A percentile compares a stretch with the other conserved stretches of the same genome.
These are phyloP conservation scores for Emergomyces orientalis DNA, from an alignment of 2,329 filamentous ascomycete species.

Conservation along the genomic window DNA sequence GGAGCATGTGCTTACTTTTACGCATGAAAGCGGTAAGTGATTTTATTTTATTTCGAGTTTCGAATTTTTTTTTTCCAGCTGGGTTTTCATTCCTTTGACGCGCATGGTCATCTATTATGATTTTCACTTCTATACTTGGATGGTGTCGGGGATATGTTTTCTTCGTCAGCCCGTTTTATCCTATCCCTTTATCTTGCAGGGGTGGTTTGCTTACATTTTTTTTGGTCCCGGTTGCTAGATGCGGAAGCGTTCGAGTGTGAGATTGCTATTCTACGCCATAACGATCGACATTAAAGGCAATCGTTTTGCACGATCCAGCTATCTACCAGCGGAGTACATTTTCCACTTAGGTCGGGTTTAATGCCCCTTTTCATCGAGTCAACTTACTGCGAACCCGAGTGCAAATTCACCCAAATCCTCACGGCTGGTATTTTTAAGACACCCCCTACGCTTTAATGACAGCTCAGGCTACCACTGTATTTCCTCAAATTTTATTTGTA, in stretches of 20 bases:
- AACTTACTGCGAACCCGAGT: background rate
- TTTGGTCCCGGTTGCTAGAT: slow-evolving; percentile 21
- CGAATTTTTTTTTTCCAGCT: background rate
- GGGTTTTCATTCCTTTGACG: slow-evolving; percentile 8
- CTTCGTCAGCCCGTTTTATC: background rate
- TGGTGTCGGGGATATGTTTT: background rate
- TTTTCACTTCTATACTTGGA: background rate
- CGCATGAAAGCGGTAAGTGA: slow-evolving; percentile 24
- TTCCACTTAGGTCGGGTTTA: background rate
- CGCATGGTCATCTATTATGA: background rate
- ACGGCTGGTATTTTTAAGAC: too few species aligned
- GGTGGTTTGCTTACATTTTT: background rate
- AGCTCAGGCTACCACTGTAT: too few species aligned
- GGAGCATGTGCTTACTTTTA: slow-evolving; percentile 35
- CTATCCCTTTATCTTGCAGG: background rate
- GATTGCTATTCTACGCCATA: slow-evolving; percentile 23
- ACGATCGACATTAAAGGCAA: background rate
- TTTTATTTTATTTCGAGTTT: background rate
- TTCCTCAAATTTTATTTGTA: too few species aligned
- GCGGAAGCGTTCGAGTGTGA: slow-evolving; percentile 30
- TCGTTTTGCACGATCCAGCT: background rate
- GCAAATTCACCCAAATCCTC: too few species aligned
- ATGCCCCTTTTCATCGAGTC: background rate
- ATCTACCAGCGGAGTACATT: background rate
- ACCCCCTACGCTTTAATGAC: too few species aligned